A percentile compares a stretch with the other conserved stretches of the same genome.
Conservation (phyloP, 495 filamentous ascomycete genomes). For the Aspergillus baeticus region DNA sequence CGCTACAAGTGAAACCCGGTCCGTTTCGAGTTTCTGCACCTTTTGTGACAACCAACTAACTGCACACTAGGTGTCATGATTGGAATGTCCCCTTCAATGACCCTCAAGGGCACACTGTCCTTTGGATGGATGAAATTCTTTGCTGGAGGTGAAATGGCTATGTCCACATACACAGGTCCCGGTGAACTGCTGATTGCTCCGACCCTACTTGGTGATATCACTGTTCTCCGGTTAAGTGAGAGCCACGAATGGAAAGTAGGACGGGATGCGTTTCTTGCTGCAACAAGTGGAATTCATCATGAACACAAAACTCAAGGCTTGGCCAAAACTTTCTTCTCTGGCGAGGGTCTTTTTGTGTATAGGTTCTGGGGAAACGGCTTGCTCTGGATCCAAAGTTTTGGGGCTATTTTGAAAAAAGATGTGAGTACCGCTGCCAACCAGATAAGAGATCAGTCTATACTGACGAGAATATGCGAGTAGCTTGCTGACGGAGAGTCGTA, state of each 20-base stretch:
- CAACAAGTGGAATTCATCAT: slow-evolving; percentile 74
- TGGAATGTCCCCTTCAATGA: slow-evolving; percentile 86
- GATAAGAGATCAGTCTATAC: not conserved
- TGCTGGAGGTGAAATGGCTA: slow-evolving; percentile 74
- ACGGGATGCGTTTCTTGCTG: slow-evolving; percentile 74
- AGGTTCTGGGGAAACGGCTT: slow-evolving; percentile 78
- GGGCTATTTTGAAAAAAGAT: slow-evolving; percentile 94
- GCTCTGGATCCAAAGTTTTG: slow-evolving; percentile 87
- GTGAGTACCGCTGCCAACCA: slow-evolving; percentile 36
- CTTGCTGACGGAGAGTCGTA: slow-evolving; percentile 78
- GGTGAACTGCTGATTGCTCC: slow-evolving; percentile 88
- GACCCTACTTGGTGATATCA: slow-evolving; percentile 79
- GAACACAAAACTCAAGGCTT: slow-evolving; percentile 85
- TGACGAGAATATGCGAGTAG: slow-evolving; percentile 37
- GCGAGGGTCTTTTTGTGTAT: slow-evolving; percentile 90
- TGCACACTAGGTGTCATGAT: slow-evolving; percentile 72
- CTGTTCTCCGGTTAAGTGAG: slow-evolving; percentile 68
- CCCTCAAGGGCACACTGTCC: slow-evolving; percentile 73
- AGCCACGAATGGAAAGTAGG: slow-evolving; percentile 75
- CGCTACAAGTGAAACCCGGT: slow-evolving; percentile 79
- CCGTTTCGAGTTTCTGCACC: slow-evolving; percentile 15
- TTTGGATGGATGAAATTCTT: slow-evolving; percentile 86
- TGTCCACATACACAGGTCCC: slow-evolving; percentile 83
- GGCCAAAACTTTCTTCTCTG: slow-evolving; percentile 90
- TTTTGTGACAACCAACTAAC: not conserved